Conservation (phyloP, 768 basidiomycete genomes). For the Hericium erinaceus region DNA sequence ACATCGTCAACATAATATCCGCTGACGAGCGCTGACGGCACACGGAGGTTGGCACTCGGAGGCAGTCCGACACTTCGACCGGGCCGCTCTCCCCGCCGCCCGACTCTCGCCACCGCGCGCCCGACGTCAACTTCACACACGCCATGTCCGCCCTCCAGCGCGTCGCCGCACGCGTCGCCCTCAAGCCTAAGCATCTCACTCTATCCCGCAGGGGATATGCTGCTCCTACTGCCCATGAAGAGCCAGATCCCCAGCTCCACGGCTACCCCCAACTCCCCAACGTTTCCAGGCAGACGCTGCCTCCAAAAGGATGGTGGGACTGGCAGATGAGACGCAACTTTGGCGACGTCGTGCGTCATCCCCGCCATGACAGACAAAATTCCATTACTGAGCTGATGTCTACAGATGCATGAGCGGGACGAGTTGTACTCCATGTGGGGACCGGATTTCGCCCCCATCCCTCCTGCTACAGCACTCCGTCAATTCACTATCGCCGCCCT, state of each 20-base stretch:
- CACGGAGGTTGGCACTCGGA: too few species aligned
- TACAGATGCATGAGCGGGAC: constrained; percentile 70
- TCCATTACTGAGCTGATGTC: constrained; percentile 1
- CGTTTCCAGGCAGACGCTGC: constrained; percentile 54
- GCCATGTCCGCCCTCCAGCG: constrained; percentile 35
- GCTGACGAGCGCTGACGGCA: too few species aligned
- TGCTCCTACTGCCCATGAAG: constrained; percentile 19
- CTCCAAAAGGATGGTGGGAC: constrained; percentile 61
- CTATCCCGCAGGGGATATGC: constrained; percentile 14
- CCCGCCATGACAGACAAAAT: constrained; percentile 4
- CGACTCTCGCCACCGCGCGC: background rate
- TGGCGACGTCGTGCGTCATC: constrained; percentile 57
- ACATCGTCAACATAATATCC: too few species aligned
- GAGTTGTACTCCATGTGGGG: constrained; percentile 85
- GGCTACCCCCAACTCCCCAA: constrained; percentile 68
- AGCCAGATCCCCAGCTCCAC: constrained; percentile 57
- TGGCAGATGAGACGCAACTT: constrained; percentile 68
- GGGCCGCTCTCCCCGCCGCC: background rate
- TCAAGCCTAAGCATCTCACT: constrained; percentile 8
- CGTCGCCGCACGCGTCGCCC: constrained; percentile 24
- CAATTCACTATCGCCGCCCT: constrained; percentile 55
- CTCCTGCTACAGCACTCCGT: constrained; percentile 49
- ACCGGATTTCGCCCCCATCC: constrained; percentile 60
- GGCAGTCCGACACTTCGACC: background rate
- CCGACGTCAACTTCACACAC: constrained; percentile 3